Percentiles rank a stretch among this genome's conserved stretches.
Evolutionary conservation across 805 yeast species (phyloP).

Genomic region (Diddensiella caesifluorescens): DNA sequence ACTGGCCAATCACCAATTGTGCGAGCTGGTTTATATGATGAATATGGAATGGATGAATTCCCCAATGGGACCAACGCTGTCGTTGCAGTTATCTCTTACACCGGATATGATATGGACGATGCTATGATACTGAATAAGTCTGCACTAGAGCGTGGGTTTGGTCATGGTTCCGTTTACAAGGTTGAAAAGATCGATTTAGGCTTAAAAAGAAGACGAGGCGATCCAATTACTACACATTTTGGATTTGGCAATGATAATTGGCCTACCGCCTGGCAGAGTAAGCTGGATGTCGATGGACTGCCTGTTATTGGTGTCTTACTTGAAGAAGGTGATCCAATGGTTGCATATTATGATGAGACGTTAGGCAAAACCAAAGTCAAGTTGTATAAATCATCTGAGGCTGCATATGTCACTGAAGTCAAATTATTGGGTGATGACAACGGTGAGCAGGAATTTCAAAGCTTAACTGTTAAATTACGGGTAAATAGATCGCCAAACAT

Average conservation of each 20-base stretch:
- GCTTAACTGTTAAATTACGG: conserved; percentile 81
- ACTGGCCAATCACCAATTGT: conserved; percentile 97
- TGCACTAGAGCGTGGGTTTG: conserved; percentile 97
- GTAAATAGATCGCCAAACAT: conserved; percentile 87
- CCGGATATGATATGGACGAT: conserved; percentile 97
- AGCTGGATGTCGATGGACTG: conserved; percentile 86
- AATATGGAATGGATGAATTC: conserved; percentile 96
- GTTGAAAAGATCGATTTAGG: conserved; percentile 86
- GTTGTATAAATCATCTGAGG: conserved; percentile 89
- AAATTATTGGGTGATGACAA: conserved; percentile 82
- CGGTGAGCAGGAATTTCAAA: conserved; percentile 74
- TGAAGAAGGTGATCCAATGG: conserved; percentile 93
- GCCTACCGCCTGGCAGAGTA: conserved; percentile 87
- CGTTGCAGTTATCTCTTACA: conserved; percentile 96
- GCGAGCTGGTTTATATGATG: conserved; percentile 87
- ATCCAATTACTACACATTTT: conserved; percentile 88
- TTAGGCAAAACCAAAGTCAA: conserved; percentile 85
- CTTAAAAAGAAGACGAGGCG: conserved; percentile 77
- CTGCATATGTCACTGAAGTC: conserved; percentile 93
- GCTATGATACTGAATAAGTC: conserved; percentile 93
- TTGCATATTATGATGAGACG: conserved; percentile 88
- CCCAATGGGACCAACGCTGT: conserved; percentile 98
- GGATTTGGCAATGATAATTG: conserved; percentile 92
- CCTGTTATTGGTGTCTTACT: conserved; percentile 84
- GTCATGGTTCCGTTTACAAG: conserved; percentile 94